These are phyloP conservation scores for Gnomoniopsis smithogilvyi DNA, from an alignment of 2,329 filamentous ascomycete species.

Conservation along the genomic window DNA sequence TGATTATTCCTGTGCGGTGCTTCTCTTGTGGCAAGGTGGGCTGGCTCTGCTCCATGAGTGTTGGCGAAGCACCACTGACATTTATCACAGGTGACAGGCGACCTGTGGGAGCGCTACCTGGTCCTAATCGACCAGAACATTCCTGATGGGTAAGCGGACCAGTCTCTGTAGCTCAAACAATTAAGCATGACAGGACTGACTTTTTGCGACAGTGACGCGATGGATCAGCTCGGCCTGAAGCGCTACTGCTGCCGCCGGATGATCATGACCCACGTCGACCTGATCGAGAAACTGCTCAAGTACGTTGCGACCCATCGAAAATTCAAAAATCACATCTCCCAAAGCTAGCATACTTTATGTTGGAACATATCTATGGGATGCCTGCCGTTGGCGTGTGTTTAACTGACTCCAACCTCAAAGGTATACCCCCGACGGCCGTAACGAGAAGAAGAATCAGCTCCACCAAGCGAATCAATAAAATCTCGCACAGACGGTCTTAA, in stretches of 20 bases:
- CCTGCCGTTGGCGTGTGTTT: background rate
- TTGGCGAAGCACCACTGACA: constrained; percentile 27
- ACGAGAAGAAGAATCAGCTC: constrained; percentile 57
- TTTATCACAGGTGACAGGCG: constrained; percentile 75
- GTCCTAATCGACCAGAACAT: constrained; percentile 78
- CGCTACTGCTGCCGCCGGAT: constrained; percentile 98
- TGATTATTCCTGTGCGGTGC: constrained; percentile 99
- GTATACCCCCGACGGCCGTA: constrained; percentile 61
- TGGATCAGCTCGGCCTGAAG: constrained; percentile 90
- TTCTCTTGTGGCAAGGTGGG: constrained; percentile 98
- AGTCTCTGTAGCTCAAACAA: background rate
- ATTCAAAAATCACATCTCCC: background rate
- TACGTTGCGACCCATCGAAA: constrained; percentile 41
- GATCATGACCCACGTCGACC: constrained; percentile 98
- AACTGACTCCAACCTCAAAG: constrained; percentile 28
- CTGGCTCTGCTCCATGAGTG: constrained; percentile 2
- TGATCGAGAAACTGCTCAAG: constrained; percentile 98
- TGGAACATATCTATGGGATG: background rate
- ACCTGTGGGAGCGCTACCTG: constrained; percentile 96
- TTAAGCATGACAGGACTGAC: constrained; percentile 24
- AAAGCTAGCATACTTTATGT: background rate
- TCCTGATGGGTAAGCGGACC: constrained; percentile 63
- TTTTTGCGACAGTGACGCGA: constrained; percentile 68
- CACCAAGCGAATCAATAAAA: constrained; percentile 15
- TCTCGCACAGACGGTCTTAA: background rate